Evolutionary conservation across 2,329 filamentous ascomycete genomes (phyloP).

Genomic region (Knufia fluminis): DNA sequence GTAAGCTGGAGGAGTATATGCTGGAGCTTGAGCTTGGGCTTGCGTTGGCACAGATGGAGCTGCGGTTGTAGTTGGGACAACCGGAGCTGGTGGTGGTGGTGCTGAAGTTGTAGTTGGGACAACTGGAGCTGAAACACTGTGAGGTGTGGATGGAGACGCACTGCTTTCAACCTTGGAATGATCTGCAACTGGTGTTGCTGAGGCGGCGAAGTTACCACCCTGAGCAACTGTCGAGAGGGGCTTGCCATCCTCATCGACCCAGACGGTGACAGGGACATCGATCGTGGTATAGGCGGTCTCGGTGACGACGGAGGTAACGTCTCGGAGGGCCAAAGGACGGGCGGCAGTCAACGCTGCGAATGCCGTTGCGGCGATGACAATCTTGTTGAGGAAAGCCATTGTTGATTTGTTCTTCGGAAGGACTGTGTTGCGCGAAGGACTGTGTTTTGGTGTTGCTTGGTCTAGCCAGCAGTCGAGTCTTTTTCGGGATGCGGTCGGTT

Average conservation of each 20-base stretch:
- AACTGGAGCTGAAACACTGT: conserved; percentile 9
- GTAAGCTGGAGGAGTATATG: conserved; percentile 2
- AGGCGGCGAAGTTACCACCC: not conserved
- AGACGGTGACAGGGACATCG: conserved; percentile 21
- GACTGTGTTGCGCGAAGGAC: not conserved
- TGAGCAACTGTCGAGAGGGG: not conserved
- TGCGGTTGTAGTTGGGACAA: conserved; percentile 20
- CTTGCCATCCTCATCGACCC: conserved; percentile 13
- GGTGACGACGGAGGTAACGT: conserved; percentile 16
- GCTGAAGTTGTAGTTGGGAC: conserved; percentile 9
- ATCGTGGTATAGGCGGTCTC: conserved; percentile 20
- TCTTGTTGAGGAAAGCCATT: conserved; percentile 21
- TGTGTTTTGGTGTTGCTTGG: conserved; percentile 1
- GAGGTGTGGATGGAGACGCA: conserved; percentile 10
- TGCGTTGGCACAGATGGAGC: not conserved
- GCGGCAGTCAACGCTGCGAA: conserved; percentile 17
- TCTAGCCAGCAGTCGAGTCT: conserved; percentile 6
- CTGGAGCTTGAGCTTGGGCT: conserved; percentile 14
- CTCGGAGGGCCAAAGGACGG: conserved; percentile 12
- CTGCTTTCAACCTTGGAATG: not conserved
- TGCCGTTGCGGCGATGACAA: conserved; percentile 19
- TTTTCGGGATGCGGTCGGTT: not conserved
- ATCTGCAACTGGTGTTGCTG: not conserved
- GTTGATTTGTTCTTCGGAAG: not conserved
- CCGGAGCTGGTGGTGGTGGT: not conserved